Evolutionary conservation across 345 rosid genomes (phyloP), one percentile per base, ranked within the genome.

Genomic region (Salix brachista): DNA sequence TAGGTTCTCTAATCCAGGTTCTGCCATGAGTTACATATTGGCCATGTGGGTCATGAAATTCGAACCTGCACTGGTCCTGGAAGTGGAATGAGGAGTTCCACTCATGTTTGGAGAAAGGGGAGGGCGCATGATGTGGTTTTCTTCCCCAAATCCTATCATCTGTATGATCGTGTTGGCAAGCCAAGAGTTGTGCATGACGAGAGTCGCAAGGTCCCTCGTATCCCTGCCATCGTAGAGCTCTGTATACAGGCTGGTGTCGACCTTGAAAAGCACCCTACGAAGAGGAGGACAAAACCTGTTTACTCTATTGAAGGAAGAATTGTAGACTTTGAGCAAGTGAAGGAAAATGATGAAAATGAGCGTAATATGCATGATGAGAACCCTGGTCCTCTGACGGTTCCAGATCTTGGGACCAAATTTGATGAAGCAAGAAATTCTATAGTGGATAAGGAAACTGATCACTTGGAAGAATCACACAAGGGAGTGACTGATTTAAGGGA

Each of bases 221-320:
- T 91, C 75, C 91, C 95, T 34, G 96, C 97, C 30, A 86, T 95
- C 80, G 73, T 92, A 5, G 99, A 92, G 86, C 85, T 95, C 66
- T 95, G 97, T 76, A 81, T 90, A 69, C 97, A 95, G 80, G 93
- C 97, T 17, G 97, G 99, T 0, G 80, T 91, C 16, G 90, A 91
- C 83, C 83, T 91, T 7, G 88, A 85, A 70, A 90, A 87, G 60
- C 88, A 84, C 82, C 93, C 94, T 36, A 74, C 94, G 0, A 92
- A 82, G 82, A 82, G 96, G 77, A 88, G 97, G 85, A 80, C 90
- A 1, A 92, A 86, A 69, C 97, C 99, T n/a, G 93, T 92, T 0
- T 92, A 90, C 69, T 90, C 90, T 54, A 75, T 92, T 3, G 99
- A 95, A 84, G 99, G 97, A 72, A 79, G 97, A 62, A 92, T 95